These are phyloP conservation scores for Boletus semigastroideus DNA, from an alignment of 1,284 basidiomycete genomes.

Conservation along the genomic window DNA sequence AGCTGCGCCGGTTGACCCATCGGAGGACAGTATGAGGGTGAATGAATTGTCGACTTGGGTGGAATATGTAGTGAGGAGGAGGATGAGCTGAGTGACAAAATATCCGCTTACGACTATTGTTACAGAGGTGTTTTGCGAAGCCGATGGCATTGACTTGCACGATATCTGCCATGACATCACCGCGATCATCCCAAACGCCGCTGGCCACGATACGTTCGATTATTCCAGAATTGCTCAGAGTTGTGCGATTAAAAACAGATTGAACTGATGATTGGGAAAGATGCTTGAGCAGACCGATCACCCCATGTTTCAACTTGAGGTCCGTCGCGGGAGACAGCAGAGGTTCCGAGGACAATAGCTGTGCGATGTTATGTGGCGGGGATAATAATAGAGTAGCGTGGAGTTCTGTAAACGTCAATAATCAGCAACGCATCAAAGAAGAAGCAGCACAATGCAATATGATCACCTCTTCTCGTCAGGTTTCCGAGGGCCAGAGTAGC, in stretches of 20 bases:
- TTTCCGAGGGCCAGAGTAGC: constrained; percentile 83
- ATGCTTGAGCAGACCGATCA: constrained; percentile 82
- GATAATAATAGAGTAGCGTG: constrained; percentile 62
- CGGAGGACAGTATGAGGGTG: constrained; percentile 50
- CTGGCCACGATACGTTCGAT: constrained; percentile 63
- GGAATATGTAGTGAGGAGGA: constrained; percentile 12
- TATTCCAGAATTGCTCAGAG: constrained; percentile 64
- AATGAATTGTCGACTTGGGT: constrained; percentile 63
- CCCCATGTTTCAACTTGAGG: constrained; percentile 82
- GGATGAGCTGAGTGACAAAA: constrained; percentile 2
- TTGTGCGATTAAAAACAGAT: constrained; percentile 55
- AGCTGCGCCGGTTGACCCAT: constrained; percentile 26
- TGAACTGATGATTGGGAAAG: constrained; percentile 73
- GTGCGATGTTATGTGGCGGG: constrained; percentile 51
- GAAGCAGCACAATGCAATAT: constrained; percentile 15
- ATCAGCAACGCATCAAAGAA: constrained; percentile 3
- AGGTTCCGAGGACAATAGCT: constrained; percentile 48
- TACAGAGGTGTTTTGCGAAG: constrained; percentile 86
- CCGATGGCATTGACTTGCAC: constrained; percentile 90
- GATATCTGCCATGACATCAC: constrained; percentile 75
- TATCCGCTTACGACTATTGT: constrained; percentile 59
- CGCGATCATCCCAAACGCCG: constrained; percentile 68
- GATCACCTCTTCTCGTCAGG: constrained; percentile 69
- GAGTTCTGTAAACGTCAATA: constrained; percentile 47
- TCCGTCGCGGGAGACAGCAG: constrained; percentile 56